Base-by-base conservation (phyloP, 2,329 filamentous ascomycete species). In the Penicillium sp. region DNA sequence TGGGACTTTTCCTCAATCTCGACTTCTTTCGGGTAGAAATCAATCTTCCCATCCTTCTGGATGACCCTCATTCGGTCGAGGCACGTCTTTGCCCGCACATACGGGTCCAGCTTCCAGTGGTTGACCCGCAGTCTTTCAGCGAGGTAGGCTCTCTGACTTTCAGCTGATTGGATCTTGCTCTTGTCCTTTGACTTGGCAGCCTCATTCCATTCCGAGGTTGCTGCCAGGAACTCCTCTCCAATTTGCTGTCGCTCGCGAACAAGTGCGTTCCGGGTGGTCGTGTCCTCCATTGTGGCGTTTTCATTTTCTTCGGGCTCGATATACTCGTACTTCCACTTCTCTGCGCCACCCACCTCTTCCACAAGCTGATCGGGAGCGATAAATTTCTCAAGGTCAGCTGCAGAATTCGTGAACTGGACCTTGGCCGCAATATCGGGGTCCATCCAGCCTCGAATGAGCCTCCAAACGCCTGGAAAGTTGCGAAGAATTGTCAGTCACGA, bases 381-480 rank as follows among this genome's bases (percentile, higher is more conserved):
- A 66, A 86, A 96, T 50, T 85, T 78, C 54, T 87, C 81, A 44
- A 97, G 77, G 47, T 96, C 92, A 48, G 86, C 81, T 46, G 84
- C 76, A 58, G 83, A 88, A 65, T 89, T 92, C 49, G 88, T 92
- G 70, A 96, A 96, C 69, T 96, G 85, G 14, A 97, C 88, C 72
- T 97, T 97, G 68, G 84, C 82, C 18, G 92, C 92, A 22, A 99
- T 92, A 9, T 97, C 92, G 3, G 94, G 94, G 69, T 97, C 94
- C 48, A 99, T 83, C 92, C 92, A 97, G 56, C 91, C 90, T 57
- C 84, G 85, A 68, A 97, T 95, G 54, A 97, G 88, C 69, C 85
- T 90, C 94, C 92, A 96, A 58, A 96, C 89, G 3, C 89, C 88
- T 89, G 13, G 4, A 25, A 5, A 18, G 6, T 35, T 35, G 10